Percentiles rank a stretch among this genome's conserved stretches.
Evolutionary conservation across 805 yeast species (phyloP).

Genomic region (Cyberlindnera mycetangii): DNA sequence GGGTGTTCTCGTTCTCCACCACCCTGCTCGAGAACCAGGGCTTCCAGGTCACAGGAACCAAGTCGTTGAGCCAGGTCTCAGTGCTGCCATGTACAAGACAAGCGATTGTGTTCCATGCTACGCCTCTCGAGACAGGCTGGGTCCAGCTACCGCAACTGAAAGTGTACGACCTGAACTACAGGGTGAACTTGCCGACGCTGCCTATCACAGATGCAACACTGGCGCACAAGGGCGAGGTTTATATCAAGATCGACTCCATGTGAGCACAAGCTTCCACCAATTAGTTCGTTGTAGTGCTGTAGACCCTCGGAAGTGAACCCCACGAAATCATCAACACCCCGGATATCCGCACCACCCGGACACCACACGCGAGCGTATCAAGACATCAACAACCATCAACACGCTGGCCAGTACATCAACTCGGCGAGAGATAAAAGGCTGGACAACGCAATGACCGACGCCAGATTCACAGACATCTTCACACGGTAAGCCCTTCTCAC

Average conservation of each 20-base stretch:
- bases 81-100: constrained; percentile 63
- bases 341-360: neutral
- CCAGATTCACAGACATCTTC: constrained; percentile 18
- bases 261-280: too few relatives aligned
- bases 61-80: constrained; percentile 21
- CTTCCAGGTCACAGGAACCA: constrained; percentile 37
- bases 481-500: constrained; percentile 13
- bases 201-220: constrained; percentile 36
- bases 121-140: constrained; percentile 20
- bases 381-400: neutral
- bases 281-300: too few relatives aligned
- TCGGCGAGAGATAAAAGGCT: too few relatives aligned
- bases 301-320: too few relatives aligned
- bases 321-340: too few relatives aligned
- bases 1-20: constrained; percentile 61
- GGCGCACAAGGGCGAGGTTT: constrained; percentile 29
- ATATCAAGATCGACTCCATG: constrained; percentile 5
- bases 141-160: constrained; percentile 56
- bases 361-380: neutral
- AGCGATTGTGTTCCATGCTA: constrained; percentile 34
- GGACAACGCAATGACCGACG: constrained; percentile 13
- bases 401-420: too few relatives aligned
- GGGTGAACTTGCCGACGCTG: constrained; percentile 54
- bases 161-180: constrained; percentile 67
- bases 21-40: constrained; percentile 36